A percentile compares a stretch with the other conserved stretches of the same genome.
These are phyloP conservation scores for Verruconis gallopava DNA, from an alignment of 2,329 filamentous ascomycete genomes.

Conservation along the genomic window DNA sequence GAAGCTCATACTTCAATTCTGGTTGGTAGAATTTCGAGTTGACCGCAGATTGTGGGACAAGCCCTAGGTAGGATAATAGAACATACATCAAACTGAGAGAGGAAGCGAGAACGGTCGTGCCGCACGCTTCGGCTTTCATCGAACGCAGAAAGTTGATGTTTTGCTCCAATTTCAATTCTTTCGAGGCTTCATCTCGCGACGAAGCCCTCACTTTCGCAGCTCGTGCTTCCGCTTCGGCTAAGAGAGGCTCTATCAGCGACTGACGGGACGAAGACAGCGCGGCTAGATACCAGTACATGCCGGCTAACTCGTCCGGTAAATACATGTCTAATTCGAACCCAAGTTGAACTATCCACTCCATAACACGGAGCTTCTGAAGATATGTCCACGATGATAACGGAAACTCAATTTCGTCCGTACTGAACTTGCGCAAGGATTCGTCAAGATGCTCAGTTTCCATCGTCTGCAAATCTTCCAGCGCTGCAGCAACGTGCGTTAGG, in stretches of 20 bases:
- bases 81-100: constrained; percentile 45
- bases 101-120: constrained; percentile 18
- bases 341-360: constrained; percentile 77
- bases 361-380: constrained; percentile 75
- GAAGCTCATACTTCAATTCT: constrained; percentile 61
- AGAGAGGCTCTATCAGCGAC: not conserved
- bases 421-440: constrained; percentile 47
- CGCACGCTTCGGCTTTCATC: constrained; percentile 18
- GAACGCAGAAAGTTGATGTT: constrained; percentile 13
- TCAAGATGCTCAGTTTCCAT: constrained; percentile 61
- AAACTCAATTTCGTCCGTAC: constrained; percentile 21
- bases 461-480: constrained; percentile 82
- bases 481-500: constrained; percentile 69
- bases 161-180: not conserved
- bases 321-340: constrained; percentile 93
- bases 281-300: constrained; percentile 62
- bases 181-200: not conserved
- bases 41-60: constrained; percentile 36
- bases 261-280: not conserved
- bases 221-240: not conserved
- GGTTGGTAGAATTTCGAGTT: constrained; percentile 52
- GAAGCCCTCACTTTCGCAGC: not conserved
- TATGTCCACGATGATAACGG: constrained; percentile 67
- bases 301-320: constrained; percentile 66
- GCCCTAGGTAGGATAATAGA: constrained; percentile 44